phyloP scores from a whole-genome alignment of 2,329 filamentous ascomycete species.

The Penicillium sp. region DNA sequence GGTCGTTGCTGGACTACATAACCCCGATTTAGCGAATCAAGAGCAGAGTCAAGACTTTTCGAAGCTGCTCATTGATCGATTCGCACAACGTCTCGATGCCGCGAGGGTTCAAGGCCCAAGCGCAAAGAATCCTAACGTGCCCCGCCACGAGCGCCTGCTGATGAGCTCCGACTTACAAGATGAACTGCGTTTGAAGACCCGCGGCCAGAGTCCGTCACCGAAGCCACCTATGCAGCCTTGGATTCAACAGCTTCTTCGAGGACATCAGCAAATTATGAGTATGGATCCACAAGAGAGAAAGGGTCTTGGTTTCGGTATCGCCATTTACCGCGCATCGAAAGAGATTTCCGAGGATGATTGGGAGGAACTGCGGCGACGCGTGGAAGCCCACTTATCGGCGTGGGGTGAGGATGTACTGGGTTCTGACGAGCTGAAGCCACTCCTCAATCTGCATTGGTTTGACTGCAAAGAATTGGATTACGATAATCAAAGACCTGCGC shows the following conservation, averaged over 20 bases:
- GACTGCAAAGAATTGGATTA: conserved; percentile 21
- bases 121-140: conserved; percentile 1
- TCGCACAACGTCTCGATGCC: conserved; percentile 4
- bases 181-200: conserved; percentile 10
- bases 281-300: background rate
- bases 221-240: conserved; percentile 9
- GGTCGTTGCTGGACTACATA: conserved; percentile 3
- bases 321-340: conserved; percentile 20
- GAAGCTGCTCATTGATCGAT: conserved; percentile 1
- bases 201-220: conserved; percentile 3
- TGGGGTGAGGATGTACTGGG: conserved; percentile 17
- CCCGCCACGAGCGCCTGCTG: conserved; percentile 9
- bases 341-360: conserved; percentile 16
- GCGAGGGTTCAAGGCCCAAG: conserved; percentile 2
- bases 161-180: conserved; percentile 7
- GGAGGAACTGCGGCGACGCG: conserved; percentile 5
- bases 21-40: conserved; percentile 3
- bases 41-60: background rate
- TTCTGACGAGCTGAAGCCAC: conserved; percentile 14
- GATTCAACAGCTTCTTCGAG: conserved; percentile 9
- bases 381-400: conserved; percentile 18
- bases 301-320: conserved; percentile 10
- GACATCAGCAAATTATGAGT: background rate
- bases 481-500: background rate
- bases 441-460: conserved; percentile 21